Conservation (phyloP, 345 rosid genomes). For the Acer campestre region DNA sequence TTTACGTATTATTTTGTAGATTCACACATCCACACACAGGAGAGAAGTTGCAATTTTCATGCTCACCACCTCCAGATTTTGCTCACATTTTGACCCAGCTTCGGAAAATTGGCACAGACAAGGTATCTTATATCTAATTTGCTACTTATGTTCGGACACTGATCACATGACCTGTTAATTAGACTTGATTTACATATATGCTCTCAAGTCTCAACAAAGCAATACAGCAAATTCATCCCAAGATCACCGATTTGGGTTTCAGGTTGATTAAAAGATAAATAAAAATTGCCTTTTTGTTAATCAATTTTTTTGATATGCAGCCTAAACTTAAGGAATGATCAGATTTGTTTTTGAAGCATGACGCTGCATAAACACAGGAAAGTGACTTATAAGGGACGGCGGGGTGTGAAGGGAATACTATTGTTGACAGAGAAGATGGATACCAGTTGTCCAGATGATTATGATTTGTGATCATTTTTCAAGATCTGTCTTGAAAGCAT, state of each 20-base stretch:
- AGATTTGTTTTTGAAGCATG: not conserved
- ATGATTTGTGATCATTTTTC: not conserved
- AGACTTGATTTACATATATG: not conserved
- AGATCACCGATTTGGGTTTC: not conserved
- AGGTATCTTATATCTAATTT: constrained; percentile 33
- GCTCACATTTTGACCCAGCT: constrained; percentile 53
- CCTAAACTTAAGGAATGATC: not conserved
- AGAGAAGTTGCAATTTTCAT: constrained; percentile 55
- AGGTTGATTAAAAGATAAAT: not conserved
- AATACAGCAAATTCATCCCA: not conserved
- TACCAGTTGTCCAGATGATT: not conserved
- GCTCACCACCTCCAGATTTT: constrained; percentile 86
- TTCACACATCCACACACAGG: constrained; percentile 74
- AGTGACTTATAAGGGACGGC: not conserved
- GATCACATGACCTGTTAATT: not conserved
- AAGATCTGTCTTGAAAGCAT: not conserved
- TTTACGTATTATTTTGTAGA: constrained; percentile 38
- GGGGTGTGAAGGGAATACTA: not conserved
- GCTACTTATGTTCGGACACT: not conserved
- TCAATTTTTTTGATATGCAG: not conserved
- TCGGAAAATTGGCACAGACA: constrained; percentile 58
- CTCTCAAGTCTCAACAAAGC: not conserved
- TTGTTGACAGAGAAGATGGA: not conserved
- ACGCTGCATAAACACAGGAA: not conserved
- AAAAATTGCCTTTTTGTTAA: not conserved